These are phyloP conservation scores for Gremmenia infestans DNA, from an alignment of 2,329 filamentous ascomycete species.

Conservation along the genomic window DNA sequence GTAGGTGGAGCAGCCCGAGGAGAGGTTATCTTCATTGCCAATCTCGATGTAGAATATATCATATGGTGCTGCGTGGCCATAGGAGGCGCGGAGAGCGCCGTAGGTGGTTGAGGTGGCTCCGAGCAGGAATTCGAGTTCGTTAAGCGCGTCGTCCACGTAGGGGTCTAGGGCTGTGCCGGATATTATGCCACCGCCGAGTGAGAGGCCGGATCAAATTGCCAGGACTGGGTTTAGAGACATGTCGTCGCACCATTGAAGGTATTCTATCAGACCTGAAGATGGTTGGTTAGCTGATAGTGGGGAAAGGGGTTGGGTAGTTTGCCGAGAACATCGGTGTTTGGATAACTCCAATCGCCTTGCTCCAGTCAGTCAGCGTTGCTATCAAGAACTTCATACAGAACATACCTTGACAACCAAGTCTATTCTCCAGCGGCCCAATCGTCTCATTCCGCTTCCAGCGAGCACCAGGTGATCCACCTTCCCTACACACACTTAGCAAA, in stretches of 20 bases:
- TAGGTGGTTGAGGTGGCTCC: constrained; percentile 38
- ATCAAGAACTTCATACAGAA: background rate
- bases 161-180: constrained; percentile 33
- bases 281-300: constrained; percentile 8
- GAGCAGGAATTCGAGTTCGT: constrained; percentile 48
- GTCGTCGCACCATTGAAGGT: constrained; percentile 38
- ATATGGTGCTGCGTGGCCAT: constrained; percentile 46
- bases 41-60: constrained; percentile 42
- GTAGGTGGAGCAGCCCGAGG: constrained; percentile 24
- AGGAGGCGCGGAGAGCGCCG: constrained; percentile 40
- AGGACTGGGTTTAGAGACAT: constrained; percentile 41
- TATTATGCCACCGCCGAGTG: constrained; percentile 35
- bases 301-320: constrained; percentile 40
- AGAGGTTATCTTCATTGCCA: constrained; percentile 37
- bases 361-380: constrained; percentile 13
- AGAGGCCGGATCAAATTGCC: constrained; percentile 42
- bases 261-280: constrained; percentile 11
- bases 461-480: constrained; percentile 12
- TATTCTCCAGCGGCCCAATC: constrained; percentile 34
- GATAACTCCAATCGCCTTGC: constrained; percentile 33
- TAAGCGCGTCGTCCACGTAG: constrained; percentile 42
- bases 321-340: constrained; percentile 44
- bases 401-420: constrained; percentile 30
- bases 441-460: constrained; percentile 36
- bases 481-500: background rate